A percentile compares a stretch with the other conserved stretches of the same genome.
Evolutionary conservation across 805 yeast genomes (phyloP).

Genomic region (Candida nemodendra): DNA sequence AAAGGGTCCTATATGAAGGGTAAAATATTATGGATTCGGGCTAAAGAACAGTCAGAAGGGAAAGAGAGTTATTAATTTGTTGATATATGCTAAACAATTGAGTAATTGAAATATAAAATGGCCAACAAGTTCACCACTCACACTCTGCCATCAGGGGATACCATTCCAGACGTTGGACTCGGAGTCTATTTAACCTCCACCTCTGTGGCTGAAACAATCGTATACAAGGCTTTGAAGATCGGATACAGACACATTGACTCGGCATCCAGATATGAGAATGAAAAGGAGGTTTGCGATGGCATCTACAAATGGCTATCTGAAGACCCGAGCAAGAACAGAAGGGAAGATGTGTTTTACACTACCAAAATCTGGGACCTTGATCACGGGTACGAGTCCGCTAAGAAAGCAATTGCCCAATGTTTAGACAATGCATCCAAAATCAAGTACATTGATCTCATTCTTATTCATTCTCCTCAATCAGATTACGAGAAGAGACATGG

Average conservation of each 20-base stretch:
- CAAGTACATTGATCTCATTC: slow-evolving; percentile 50
- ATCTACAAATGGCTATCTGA: slow-evolving; percentile 40
- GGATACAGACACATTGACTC: slow-evolving; percentile 77
- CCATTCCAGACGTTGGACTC: slow-evolving; percentile 56
- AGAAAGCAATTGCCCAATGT: slow-evolving; percentile 40
- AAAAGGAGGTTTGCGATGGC: slow-evolving; percentile 57
- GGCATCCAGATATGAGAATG: slow-evolving; percentile 65
- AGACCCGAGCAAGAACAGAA: slow-evolving; percentile 23
- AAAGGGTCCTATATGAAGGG: too few species aligned
- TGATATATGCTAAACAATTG: too few species aligned
- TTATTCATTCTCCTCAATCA: slow-evolving; percentile 52
- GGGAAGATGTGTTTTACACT: slow-evolving; percentile 40
- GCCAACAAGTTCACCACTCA: too few species aligned
- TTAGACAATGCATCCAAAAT: slow-evolving; percentile 40
- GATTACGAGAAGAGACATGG: slow-evolving; percentile 42
- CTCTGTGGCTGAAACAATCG: slow-evolving; percentile 40
- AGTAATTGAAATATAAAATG: too few species aligned
- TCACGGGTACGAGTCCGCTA: slow-evolving; percentile 38
- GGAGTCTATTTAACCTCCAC: slow-evolving; percentile 50
- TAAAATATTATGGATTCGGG: too few species aligned
- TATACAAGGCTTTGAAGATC: slow-evolving; percentile 52
- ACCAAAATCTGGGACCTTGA: slow-evolving; percentile 34
- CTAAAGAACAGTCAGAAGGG: too few species aligned
- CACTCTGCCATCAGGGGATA: slow-evolving; percentile 47
- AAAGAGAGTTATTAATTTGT: too few species aligned